Evolutionary conservation across 2,329 filamentous ascomycete genomes (phyloP), one percentile per base, ranked within the genome.

Genomic region (Neofusicoccum sp.): DNA sequence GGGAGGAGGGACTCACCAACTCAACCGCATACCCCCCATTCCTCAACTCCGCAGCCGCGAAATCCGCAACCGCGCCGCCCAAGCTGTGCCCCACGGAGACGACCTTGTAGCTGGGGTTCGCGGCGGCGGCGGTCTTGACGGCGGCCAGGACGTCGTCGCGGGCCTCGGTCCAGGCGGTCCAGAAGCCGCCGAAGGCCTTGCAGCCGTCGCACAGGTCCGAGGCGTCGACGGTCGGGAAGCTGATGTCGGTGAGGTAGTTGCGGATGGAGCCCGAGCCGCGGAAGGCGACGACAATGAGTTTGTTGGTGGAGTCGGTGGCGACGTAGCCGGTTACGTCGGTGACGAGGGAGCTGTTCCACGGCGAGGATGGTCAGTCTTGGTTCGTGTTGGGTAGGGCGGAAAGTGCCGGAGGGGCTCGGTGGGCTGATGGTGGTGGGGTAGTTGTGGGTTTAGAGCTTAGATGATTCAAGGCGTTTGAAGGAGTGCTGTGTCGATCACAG

Each of bases 51-150:
- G 80, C 84, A 0, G 80, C 84, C 0, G 80, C 87, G 4, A 91
- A 70, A 6, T 82, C 84, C 40, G 82, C 85, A 2, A 90, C 76
- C 6, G 86, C 86, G 28, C 79, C 88, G 49, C 88, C 88, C 3
- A 91, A 83, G 8, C 85, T 88, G 76, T 90, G 88, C 36, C 88
- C 89, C 0, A 86, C 86, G n/a, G 81, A 72, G 16, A 87, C 70
- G 69, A 89, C 69, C 47, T 71, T 71, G 76, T 82, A 88, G 49
- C 62, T 64, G 1, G 86, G 84, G 73, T 85, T 73, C 30, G 76
- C 70, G 1, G 69, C 67, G 41, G 69, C 70, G 3, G 84, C 83
- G 1, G 70, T 62, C 20, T 72, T 64, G 24, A 89, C 69, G 58
- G 78, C 79, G 1, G 68, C 64, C 6, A 82, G 65, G 14, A 82